Percentiles rank a stretch among this genome's conserved stretches.
These are phyloP conservation scores for Russula vinacea DNA, from an alignment of 768 basidiomycete genomes.

Conservation along the genomic window DNA sequence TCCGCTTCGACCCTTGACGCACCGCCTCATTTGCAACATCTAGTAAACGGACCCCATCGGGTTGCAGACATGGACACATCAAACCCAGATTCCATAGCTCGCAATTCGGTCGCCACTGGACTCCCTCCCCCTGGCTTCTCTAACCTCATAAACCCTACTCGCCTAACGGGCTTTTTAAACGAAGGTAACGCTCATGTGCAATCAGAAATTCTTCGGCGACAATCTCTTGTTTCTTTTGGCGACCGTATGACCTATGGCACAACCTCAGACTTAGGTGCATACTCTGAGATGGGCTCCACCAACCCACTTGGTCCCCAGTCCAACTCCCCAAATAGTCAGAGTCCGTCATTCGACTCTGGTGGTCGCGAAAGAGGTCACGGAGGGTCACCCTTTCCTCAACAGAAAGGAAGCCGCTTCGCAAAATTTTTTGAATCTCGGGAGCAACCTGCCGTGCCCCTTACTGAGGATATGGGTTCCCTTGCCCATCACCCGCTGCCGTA, in stretches of 20 bases:
- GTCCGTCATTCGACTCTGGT: slow-evolving; percentile 28
- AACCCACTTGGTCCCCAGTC: slow-evolving; percentile 18
- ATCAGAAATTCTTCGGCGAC: slow-evolving; percentile 22
- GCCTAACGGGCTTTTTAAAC: slow-evolving; percentile 14
- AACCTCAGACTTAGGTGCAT: slow-evolving; percentile 8
- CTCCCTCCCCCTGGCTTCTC: slow-evolving; percentile 22
- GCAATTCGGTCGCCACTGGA: not conserved
- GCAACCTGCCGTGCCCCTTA: slow-evolving; percentile 40
- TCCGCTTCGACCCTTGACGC: slow-evolving; percentile 28
- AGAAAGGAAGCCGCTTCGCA: slow-evolving; percentile 79
- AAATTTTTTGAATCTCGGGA: slow-evolving; percentile 69
- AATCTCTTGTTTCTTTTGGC: slow-evolving; percentile 22
- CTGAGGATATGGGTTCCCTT: slow-evolving; percentile 44
- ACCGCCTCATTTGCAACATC: slow-evolving; percentile 30
- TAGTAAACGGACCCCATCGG: slow-evolving; percentile 12
- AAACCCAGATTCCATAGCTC: not conserved
- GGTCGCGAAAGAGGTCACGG: slow-evolving; percentile 30
- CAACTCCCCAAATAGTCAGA: slow-evolving; percentile 24
- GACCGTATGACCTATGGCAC: slow-evolving; percentile 19
- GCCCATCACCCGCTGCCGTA: slow-evolving; percentile 45
- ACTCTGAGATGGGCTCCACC: slow-evolving; percentile 21
- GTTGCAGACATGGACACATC: slow-evolving; percentile 9
- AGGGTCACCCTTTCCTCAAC: slow-evolving; percentile 48
- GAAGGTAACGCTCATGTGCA: slow-evolving; percentile 19
- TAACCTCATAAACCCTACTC: slow-evolving; percentile 5